Evolutionary conservation across 768 basidiomycete genomes (phyloP), one percentile per base, ranked within the genome.

Genomic region (Tricholoma saponaceum): DNA sequence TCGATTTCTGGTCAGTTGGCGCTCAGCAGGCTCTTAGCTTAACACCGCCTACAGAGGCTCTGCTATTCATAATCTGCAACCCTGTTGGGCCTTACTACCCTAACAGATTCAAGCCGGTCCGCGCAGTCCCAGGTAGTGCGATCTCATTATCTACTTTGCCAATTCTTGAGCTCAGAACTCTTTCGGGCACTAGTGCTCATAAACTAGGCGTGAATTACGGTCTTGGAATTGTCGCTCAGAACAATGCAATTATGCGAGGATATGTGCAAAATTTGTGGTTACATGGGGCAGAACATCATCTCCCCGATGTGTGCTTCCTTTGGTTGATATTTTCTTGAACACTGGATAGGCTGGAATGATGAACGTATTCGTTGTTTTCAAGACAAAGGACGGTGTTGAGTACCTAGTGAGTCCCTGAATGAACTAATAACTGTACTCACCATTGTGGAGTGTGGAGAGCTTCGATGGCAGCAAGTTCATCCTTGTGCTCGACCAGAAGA

Each of bases 211-310:
- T 88, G 13, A 93, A 93, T 76, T 95, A 95, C 66, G 93, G 91
- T 0, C 91, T 92, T 0, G 88, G 89, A 7, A 86, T 95, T 25
- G 79, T 92, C 28, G 90, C 94, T 3, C 94, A 97, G 67, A 86
- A 85, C 64, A 74, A 80, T 57, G 94, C 92, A 22, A 86, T 86
- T 1, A 71, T 80, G 28, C 75, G 82, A 56, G 94, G 94, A 14
- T 95, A 97, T 68, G 81, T 80, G 14, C 94, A 96, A 66, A 95
- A 93, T 69, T 78, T 96, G 9, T 96, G 94, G 94, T 76, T 96
- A 32, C 83, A 91, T 59, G 94, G 93, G 0, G 77, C 87, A 1
- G 82, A 85, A 16, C 80, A 79, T 54, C 67, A 79, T 61, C 70
- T 85, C 35, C 84, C 83, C 0, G 83, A 85, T 72, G 75, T 73